Base-by-base conservation (phyloP, 352 stramenopile species). In the Phytophthora podocarpi region DNA sequence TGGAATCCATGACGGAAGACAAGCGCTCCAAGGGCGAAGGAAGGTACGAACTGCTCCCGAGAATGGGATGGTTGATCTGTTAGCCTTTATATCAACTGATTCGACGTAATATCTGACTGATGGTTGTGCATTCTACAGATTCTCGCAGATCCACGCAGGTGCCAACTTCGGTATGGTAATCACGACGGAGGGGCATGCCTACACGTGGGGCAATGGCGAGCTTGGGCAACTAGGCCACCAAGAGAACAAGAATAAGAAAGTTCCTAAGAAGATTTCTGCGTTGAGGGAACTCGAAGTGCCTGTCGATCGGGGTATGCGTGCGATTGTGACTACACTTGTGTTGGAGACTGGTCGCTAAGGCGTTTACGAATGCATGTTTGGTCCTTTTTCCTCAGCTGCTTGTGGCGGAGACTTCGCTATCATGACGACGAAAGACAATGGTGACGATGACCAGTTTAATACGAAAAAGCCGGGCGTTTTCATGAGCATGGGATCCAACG, bases 241-340 rank as follows among this genome's bases (percentile, higher is more conserved):
- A 47, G 85, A 93, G 37, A 93, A 91, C 70, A 93, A 93, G 55
- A 83, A 80, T 70, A 93, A 93, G 69, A 93, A 93, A 60, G 71
- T 73, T 15, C 85, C 85, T 18, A 93, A 93, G 70, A 93, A 93
- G 59, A 90, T 93, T 54, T 93, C 85, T 28, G 85, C 85, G 9
- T 70, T 93, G 27, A 80, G 85, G 3, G 85, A 93, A 65, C 67
- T 91, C 16, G 85, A 93, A 64, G 71, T 93, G 21, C 80, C 85
- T 23, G 80, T 90, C 0, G 72, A 88, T 36, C 58, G 85, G 8
- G 78, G 82, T 89, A 69, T 53, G 56, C 35, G 23, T 57, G 24
- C 23, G 13, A 35, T 43, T 34, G 34, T 55, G 32, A 20, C 39
- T 31, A 10, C 6, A 21, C 37, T 31, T 66, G 26, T 5, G 12